Evolutionary conservation across 1,284 basidiomycete species (phyloP), one percentile per base, ranked within the genome.

Genomic region (Volvariella surrecta): DNA sequence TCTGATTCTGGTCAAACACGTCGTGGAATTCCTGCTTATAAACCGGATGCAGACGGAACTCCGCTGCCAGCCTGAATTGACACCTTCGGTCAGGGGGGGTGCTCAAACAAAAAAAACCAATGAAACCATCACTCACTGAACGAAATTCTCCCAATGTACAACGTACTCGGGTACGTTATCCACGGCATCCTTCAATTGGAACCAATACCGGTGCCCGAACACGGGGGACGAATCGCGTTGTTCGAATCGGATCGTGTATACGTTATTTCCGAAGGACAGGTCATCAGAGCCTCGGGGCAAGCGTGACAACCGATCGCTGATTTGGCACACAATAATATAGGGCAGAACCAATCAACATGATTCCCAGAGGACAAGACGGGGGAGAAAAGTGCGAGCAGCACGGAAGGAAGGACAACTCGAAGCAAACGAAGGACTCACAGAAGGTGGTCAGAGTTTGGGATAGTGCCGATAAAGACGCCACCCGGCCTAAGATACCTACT

Each of bases 131-230:
- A 66, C 84, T 54, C 53, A 95, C 92, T 76, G 64, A 37, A 87
- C 82, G 58, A 99, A 98, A 52, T 84, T 83, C 28, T 91, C 83
- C 93, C 95, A 99, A 45, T 83, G 76, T 7, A 99, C 95, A 39
- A 99, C 73, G 56, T 95, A 99, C 60, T 99, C 96, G 2, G 94
- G 94, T 21, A 98, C 94, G 56, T 98, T 84, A 53, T 92, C 92
- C 3, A 99, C 94, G 1, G 96, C 96, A 56, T 99, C 96, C 56
- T 80, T 68, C 22, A 99, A 75, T 66, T 79, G 97, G 70, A 99
- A 99, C 59, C 77, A 84, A 59, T 99, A 99, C 46, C 86, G 81
- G 61, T 97, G 89, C 3, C 96, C 96, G 57, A 85, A 95, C 10
- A 81, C 53, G 6, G 84, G 79, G 42, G 73, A 68, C 46, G 78